Evolutionary conservation across 2,329 filamentous ascomycete species (phyloP).

Genomic region (Pezicula rhizophila): DNA sequence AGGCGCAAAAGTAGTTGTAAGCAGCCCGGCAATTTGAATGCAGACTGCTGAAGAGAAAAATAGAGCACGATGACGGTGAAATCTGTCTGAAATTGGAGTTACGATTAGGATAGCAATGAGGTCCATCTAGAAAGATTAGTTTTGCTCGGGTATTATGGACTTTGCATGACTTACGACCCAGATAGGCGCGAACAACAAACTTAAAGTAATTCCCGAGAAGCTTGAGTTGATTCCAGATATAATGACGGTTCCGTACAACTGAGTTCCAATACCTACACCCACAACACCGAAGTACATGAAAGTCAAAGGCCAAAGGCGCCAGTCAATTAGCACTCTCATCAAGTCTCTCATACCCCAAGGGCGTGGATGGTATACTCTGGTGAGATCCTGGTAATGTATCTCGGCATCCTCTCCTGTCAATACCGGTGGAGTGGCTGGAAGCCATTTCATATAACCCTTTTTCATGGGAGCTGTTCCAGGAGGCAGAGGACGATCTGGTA

Average conservation of each 20-base stretch:
- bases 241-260: constrained; percentile 83
- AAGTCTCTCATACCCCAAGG: constrained; percentile 71
- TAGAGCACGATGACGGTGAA: constrained; percentile 70
- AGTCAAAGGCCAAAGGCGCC: constrained; percentile 79
- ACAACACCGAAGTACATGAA: constrained; percentile 96
- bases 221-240: constrained; percentile 70
- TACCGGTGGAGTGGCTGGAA: constrained; percentile 65
- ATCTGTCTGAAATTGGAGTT: constrained; percentile 81
- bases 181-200: constrained; percentile 81
- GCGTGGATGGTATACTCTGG: constrained; percentile 69
- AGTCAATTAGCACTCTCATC: constrained; percentile 67
- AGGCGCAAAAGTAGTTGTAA: constrained; percentile 70
- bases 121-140: constrained; percentile 57
- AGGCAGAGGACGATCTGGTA: constrained; percentile 73
- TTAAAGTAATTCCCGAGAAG: constrained; percentile 69
- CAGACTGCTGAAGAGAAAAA: constrained; percentile 74
- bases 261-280: constrained; percentile 83
- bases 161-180: constrained; percentile 63
- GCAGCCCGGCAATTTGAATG: constrained; percentile 76
- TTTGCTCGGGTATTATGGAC: not conserved
- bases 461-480: constrained; percentile 51
- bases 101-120: constrained; percentile 79
- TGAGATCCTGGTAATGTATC: constrained; percentile 78
- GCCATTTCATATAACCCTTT: constrained; percentile 51
- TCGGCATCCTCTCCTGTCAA: constrained; percentile 70